Evolutionary conservation across 169 alveolate genomes (phyloP).

Genomic region (Babesia divergens): DNA sequence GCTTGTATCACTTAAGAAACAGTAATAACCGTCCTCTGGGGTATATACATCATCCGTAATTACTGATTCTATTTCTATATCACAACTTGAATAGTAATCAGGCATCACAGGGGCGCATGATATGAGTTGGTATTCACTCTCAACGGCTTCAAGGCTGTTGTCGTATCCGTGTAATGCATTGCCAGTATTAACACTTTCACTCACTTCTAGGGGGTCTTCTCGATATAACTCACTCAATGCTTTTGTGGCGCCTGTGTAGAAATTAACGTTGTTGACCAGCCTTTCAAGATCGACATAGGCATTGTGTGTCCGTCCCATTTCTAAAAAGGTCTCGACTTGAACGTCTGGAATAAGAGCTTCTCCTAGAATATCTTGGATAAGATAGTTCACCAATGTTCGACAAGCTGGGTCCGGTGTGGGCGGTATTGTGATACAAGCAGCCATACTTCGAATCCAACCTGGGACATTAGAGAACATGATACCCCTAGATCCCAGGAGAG

Average conservation of each 20-base stretch:
- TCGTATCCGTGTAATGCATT: not conserved
- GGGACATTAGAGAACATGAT: not conserved
- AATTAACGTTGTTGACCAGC: not conserved
- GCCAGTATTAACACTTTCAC: not conserved
- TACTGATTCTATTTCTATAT: not conserved
- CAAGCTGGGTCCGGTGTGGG: conserved; percentile 16
- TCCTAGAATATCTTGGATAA: not conserved
- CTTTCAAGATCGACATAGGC: conserved; percentile 11
- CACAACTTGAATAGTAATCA: not conserved
- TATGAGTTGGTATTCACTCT: not conserved
- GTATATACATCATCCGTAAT: not conserved
- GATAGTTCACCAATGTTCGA: not conserved
- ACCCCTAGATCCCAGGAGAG: not conserved
- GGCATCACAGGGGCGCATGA: not conserved
- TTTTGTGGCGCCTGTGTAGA: not conserved
- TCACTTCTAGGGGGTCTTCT: not conserved
- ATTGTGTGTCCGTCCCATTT: not conserved
- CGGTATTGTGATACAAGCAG: not conserved
- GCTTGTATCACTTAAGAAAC: not conserved
- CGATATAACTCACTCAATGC: not conserved
- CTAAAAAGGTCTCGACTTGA: not conserved
- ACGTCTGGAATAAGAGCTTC: not conserved
- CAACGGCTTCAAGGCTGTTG: conserved; percentile 1
- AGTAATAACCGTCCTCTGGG: not conserved
- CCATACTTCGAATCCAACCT: not conserved